Percentiles rank a stretch among this genome's conserved stretches.
Conservation (phyloP, 2,329 filamentous ascomycete species). For the Arthroderma sp. region DNA sequence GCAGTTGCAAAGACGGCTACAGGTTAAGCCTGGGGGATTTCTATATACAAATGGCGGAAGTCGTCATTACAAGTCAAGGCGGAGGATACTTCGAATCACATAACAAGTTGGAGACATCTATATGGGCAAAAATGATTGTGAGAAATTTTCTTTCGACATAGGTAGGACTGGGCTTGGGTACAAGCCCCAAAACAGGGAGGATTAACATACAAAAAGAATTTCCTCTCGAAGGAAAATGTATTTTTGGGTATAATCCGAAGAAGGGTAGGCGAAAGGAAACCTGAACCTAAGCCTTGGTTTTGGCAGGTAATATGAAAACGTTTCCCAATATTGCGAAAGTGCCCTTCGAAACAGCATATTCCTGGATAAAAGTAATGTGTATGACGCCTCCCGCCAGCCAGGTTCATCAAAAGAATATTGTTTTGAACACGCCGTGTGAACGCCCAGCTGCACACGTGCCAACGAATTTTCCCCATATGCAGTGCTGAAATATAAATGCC, state of each 20-base stretch:
- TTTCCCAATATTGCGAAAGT: conserved; percentile 20
- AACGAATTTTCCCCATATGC: conserved; percentile 25
- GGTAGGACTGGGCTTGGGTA: conserved; percentile 21
- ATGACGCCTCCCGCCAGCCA: conserved; percentile 23
- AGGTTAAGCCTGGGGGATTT: conserved; percentile 8
- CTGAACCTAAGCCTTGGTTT: conserved; percentile 20
- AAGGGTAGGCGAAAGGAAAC: conserved; percentile 21
- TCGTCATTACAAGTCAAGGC: conserved; percentile 18
- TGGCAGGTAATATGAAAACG: conserved; percentile 20
- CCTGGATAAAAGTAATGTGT: conserved; percentile 23
- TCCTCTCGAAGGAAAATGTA: conserved; percentile 21
- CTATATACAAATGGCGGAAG: conserved; percentile 10
- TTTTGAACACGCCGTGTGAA: conserved; percentile 21
- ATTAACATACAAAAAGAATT: conserved; percentile 38
- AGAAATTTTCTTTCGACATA: conserved; percentile 37
- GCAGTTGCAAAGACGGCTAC: conserved; percentile 12
- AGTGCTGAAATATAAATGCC: conserved; percentile 16
- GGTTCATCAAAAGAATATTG: conserved; percentile 7
- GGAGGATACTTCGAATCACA: conserved; percentile 12
- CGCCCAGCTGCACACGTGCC: conserved; percentile 28
- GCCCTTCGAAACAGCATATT: conserved; percentile 24
- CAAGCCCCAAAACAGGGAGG: conserved; percentile 34
- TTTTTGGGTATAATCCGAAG: conserved; percentile 21
- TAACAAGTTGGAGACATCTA: conserved; percentile 21
- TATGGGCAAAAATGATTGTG: conserved; percentile 35